Evolutionary conservation across 1,284 basidiomycete genomes (phyloP), one percentile per base, ranked within the genome.

Genomic region (Boletus holoroseus): DNA sequence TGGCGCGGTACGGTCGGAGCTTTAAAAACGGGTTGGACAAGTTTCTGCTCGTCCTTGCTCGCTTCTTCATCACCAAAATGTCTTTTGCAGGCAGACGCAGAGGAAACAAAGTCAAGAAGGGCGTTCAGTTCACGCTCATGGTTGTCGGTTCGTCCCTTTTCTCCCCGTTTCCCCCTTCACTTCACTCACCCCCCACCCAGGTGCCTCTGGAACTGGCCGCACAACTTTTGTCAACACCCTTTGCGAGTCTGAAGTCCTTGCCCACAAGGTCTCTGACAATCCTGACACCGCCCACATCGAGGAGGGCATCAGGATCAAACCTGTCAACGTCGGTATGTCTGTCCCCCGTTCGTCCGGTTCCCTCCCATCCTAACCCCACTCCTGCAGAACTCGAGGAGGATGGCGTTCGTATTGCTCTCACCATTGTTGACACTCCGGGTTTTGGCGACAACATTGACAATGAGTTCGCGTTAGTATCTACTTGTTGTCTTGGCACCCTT

Each of bases 371-470:
- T 46, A 32, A 53, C 43, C 5, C 38, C 30, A 31, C 28, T 35
- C 35, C 20, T 13, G 27, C 64, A 93, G 95, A 99, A 72, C 84
- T 99, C 54, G 96, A 99, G 63, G 95, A 99, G 71, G 96, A 99
- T 61, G 96, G 96, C 38, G 91, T 98, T 58, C 89, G 95, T 60
- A 97, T 99, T 67, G 93, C 94, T 26, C 77, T 99, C 59, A 99
- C 96, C 45, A 93, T 99, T 58, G 94, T 99, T 35, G 96, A 99
- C 71, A 99, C 96, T 1, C 96, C 96, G 50, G 96, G 96, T 43
- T 99, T 99, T 62, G 96, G 95, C 44, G 94, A 98, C 74, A 95
- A 95, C 69, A 95, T 99, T 66, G 93, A 99, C 78, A 99, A 99
- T 66, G 94, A 97, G 74, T 93, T 92, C 70, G 88, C 91, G 93